Percentiles rank a stretch among this genome's conserved stretches.
Conservation (phyloP, 2,329 filamentous ascomycete species). For the Lachnellula willkommii region DNA sequence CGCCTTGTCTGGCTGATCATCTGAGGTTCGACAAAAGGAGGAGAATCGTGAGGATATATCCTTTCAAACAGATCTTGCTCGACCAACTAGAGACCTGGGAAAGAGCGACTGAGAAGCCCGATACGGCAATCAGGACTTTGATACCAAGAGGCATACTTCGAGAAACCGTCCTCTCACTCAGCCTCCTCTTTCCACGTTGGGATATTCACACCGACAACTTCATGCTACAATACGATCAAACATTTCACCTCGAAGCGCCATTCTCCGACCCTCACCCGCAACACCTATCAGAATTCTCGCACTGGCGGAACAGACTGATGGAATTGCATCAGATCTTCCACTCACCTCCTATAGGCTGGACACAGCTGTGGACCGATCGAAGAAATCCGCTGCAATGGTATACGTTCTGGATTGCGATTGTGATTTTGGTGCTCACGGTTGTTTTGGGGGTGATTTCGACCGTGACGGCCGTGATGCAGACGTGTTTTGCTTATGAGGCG, state of each 20-base stretch:
- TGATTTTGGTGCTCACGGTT: neutral
- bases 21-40: neutral
- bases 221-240: neutral
- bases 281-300: neutral
- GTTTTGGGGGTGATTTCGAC: neutral
- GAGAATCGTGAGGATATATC: neutral
- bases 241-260: neutral
- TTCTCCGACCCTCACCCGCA: neutral
- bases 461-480: neutral
- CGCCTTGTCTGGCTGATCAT: neutral
- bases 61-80: neutral
- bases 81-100: neutral
- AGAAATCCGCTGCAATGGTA: constrained; percentile 2
- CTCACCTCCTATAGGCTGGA: neutral
- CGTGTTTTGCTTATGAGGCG: neutral
- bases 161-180: neutral
- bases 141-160: neutral
- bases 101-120: too few relatives aligned
- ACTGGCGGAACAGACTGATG: neutral
- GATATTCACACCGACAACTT: neutral
- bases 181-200: neutral
- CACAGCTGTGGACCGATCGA: neutral
- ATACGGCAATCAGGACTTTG: neutral
- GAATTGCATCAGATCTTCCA: neutral
- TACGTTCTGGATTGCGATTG: constrained; percentile 1